These are phyloP conservation scores for Populus hybrid DNA, from an alignment of 441 rosid genomes.

Conservation along the genomic window DNA sequence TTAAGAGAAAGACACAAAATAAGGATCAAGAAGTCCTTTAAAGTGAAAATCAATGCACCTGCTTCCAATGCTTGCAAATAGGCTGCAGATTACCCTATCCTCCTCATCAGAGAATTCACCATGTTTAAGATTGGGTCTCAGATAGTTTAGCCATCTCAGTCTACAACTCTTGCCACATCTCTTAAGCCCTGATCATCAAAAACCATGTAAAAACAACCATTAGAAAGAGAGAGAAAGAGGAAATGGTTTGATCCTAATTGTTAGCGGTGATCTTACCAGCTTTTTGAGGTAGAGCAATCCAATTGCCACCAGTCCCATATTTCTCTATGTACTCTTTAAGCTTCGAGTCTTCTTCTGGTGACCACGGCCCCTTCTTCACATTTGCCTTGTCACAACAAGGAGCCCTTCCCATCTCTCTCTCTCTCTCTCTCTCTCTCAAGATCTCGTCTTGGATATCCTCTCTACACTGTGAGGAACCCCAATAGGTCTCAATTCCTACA, in stretches of 20 bases:
- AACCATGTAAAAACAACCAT: neutral
- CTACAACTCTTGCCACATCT: conserved; percentile 79
- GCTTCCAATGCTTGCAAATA: conserved; percentile 62
- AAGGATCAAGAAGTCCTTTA: neutral
- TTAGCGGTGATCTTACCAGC: conserved; percentile 37
- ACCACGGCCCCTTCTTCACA: conserved; percentile 75
- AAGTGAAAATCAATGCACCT: conserved; percentile 28
- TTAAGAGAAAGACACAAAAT: neutral
- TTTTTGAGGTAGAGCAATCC: conserved; percentile 69
- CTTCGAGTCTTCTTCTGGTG: conserved; percentile 66
- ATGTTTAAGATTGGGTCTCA: conserved; percentile 63
- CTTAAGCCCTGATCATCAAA: conserved; percentile 40
- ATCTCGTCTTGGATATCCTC: neutral
- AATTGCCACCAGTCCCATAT: conserved; percentile 60
- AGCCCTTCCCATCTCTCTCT: conserved; percentile 59
- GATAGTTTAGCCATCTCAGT: conserved; percentile 64
- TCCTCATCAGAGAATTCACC: conserved; percentile 65
- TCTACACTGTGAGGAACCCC: neutral
- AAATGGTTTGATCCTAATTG: neutral
- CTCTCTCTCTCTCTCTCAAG: neutral
- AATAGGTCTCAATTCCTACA: conserved; percentile 13
- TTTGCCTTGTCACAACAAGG: conserved; percentile 76
- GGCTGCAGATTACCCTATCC: conserved; percentile 47
- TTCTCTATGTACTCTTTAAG: conserved; percentile 48
- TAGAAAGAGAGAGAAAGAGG: neutral